Conservation (phyloP, 805 yeast species). For the Myxozyma monticola region DNA sequence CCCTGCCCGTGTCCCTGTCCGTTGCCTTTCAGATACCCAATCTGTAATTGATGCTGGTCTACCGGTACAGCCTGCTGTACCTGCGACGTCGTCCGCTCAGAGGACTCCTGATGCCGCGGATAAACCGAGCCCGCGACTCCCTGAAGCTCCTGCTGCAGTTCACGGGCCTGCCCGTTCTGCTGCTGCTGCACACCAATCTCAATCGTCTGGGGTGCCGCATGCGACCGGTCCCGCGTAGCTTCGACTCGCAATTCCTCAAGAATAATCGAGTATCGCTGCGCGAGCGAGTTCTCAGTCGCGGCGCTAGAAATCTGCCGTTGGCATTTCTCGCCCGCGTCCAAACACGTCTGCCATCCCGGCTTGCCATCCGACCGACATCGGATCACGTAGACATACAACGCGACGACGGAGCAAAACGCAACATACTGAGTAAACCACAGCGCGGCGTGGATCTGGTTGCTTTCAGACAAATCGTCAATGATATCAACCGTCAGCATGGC, state of each 20-base stretch:
- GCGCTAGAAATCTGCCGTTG: conserved; percentile 21
- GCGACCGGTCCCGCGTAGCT: conserved; percentile 6
- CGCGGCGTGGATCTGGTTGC: conserved; percentile 16
- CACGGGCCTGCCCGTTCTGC: background rate
- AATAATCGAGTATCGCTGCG: conserved; percentile 21
- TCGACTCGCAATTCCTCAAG: conserved; percentile 22
- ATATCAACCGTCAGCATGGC: conserved; percentile 17
- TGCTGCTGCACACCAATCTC: background rate
- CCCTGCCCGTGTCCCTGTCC: background rate
- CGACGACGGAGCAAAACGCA: conserved; percentile 26
- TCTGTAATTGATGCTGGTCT: background rate
- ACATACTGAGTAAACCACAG: conserved; percentile 29
- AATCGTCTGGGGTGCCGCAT: background rate
- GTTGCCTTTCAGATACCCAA: background rate
- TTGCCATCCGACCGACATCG: conserved; percentile 8
- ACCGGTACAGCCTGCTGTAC: background rate
- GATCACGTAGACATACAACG: conserved; percentile 19
- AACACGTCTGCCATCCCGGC: background rate
- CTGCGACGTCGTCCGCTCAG: background rate
- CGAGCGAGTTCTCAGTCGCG: conserved; percentile 22
- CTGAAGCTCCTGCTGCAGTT: background rate
- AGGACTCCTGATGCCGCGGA: background rate
- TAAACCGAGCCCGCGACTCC: background rate
- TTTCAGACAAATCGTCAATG: conserved; percentile 11
- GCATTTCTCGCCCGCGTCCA: conserved; percentile 24